Conservation (phyloP, 352 stramenopile genomes). For the Phytophthora idaei region DNA sequence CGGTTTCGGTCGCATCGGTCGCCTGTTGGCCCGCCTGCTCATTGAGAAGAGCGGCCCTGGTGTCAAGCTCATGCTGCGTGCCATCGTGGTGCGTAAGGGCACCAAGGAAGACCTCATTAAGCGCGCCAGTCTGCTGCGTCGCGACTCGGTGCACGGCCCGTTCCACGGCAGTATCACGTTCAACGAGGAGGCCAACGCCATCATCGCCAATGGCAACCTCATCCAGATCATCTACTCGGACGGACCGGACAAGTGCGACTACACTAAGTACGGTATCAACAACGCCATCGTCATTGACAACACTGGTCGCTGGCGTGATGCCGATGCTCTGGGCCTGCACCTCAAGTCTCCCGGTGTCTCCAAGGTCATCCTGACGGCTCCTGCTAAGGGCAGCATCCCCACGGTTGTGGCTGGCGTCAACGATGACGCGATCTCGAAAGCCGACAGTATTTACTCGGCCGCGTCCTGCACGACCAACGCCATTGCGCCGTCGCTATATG, state of each 20-base stretch:
- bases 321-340: constrained; percentile 67
- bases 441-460: constrained; percentile 74
- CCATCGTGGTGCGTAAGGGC: constrained; percentile 88
- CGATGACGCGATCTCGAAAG: constrained; percentile 61
- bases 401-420: constrained; percentile 88
- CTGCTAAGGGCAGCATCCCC: constrained; percentile 72
- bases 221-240: constrained; percentile 90
- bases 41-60: constrained; percentile 88
- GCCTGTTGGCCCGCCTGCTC: constrained; percentile 73
- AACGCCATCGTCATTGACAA: constrained; percentile 92
- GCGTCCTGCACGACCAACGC: constrained; percentile 89
- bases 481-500: constrained; percentile 77
- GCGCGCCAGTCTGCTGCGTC: constrained; percentile 80
- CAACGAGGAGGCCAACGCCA: constrained; percentile 85
- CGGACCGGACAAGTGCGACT: constrained; percentile 86
- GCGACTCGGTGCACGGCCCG: constrained; percentile 87
- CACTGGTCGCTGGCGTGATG: constrained; percentile 84
- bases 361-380: constrained; percentile 84
- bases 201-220: constrained; percentile 88
- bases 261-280: constrained; percentile 86
- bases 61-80: constrained; percentile 88
- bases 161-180: constrained; percentile 87
- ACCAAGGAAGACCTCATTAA: constrained; percentile 86
- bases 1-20: constrained; percentile 89
- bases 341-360: constrained; percentile 76